Base-by-base conservation (phyloP, 2,329 filamentous ascomycete genomes). In the Fonsecaea multimorphosa region DNA sequence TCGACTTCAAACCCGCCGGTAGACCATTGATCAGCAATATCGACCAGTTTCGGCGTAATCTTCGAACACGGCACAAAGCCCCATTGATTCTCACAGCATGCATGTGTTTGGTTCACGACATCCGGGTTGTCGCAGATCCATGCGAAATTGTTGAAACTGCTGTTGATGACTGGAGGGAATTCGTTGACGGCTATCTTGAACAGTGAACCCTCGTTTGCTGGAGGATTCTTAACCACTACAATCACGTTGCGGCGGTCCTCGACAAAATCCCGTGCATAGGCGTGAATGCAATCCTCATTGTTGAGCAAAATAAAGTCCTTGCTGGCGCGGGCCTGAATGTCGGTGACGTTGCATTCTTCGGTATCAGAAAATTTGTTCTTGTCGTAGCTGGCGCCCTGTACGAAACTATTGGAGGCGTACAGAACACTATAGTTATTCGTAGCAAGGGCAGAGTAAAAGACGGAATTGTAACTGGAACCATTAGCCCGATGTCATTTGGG, bases 391-490 rank as follows among this genome's bases (percentile, higher is more conserved):
- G 55, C 68, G 3, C 67, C 66, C n/a, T 64, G 52, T 31, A 66
- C 46, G 54, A 72, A 73, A 22, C 32, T 51, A 22, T 67, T 31
- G 6, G 46, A 62, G 32, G 65, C 69, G 24, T 70, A 60, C 11
- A 73, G 63, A 9, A 73, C 60, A 27, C 64, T 58, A 57, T 75
- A 75, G 9, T 70, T 66, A 46, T 73, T 71, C 3, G 67, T 72
- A 1, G 67, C 65, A 1, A 73, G 61, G 9, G 72, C 70, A 11
- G 70, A 67, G 61, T 69, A 75, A 44, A 76, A 71, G 22, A 70
- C 68, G 9, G 74, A 74, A 61, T 76, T 76, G 58, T 74, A 74
- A 31, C 68, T 71, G 58, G 7, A 36, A 40, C n/a, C 8, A 56
- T 71, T 57, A 71, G 66, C 57, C 8, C 58, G 11, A 65, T 66